These are phyloP conservation scores for Iris pallida DNA, from an alignment of 116 monocot species.

Conservation along the genomic window DNA sequence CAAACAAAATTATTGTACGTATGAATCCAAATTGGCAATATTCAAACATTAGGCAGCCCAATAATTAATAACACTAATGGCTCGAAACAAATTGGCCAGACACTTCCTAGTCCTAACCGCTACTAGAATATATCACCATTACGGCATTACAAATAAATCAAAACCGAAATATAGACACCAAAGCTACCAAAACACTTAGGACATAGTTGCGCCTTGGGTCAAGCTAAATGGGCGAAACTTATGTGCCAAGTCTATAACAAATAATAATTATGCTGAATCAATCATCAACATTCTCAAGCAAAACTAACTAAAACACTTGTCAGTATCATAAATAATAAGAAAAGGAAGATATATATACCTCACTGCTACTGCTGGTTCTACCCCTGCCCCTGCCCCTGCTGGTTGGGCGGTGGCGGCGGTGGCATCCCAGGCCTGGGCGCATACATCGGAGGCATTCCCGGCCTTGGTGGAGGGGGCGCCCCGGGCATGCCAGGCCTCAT, in stretches of 20 bases:
- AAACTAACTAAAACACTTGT: background rate
- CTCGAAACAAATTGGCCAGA: too few relatives aligned
- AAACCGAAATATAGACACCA: too few relatives aligned
- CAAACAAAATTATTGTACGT: too few relatives aligned
- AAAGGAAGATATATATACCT: background rate
- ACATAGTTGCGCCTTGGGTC: too few relatives aligned
- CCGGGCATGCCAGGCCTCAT: slow-evolving; percentile 26
- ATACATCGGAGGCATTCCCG: slow-evolving; percentile 16
- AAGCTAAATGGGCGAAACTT: background rate
- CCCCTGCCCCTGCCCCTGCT: background rate
- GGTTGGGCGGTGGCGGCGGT: slow-evolving; percentile 28
- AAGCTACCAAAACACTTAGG: too few relatives aligned
- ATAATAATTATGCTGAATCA: background rate
- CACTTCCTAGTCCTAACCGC: too few relatives aligned
- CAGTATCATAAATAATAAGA: background rate
- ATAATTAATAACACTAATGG: too few relatives aligned
- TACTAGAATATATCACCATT: too few relatives aligned
- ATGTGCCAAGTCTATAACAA: background rate
- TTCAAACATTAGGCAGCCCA: too few relatives aligned
- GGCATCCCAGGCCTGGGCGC: slow-evolving; percentile 46
- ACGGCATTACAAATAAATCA: too few relatives aligned
- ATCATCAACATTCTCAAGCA: background rate
- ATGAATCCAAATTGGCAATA: too few relatives aligned
- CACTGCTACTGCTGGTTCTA: background rate
- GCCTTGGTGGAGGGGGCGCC: slow-evolving; percentile 30